Evolutionary conservation across 75 land plant genomes (phyloP).

Genomic region (Azolla pinnata): DNA sequence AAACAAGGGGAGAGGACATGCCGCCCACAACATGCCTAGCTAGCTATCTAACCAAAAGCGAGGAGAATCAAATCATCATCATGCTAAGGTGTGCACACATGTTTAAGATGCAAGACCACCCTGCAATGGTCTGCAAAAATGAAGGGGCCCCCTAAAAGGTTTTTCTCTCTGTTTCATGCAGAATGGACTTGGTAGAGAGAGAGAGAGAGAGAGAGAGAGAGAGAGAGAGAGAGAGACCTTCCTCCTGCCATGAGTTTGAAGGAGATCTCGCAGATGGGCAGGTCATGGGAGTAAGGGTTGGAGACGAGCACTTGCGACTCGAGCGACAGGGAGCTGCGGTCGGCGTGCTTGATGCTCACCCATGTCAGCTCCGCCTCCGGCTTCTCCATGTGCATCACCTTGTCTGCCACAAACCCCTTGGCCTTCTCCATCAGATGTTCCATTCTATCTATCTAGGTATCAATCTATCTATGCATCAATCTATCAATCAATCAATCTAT

Average conservation of each 20-base stretch:
- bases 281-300: constrained; percentile 62
- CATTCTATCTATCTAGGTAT: neutral
- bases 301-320: constrained; percentile 33
- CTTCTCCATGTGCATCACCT: constrained; percentile 52
- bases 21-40: too few relatives aligned
- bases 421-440: constrained; percentile 63
- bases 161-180: too few relatives aligned
- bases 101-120: too few relatives aligned
- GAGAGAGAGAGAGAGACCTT: too few relatives aligned
- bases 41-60: too few relatives aligned
- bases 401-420: constrained; percentile 53
- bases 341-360: constrained; percentile 45
- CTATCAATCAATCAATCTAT: neutral
- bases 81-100: too few relatives aligned
- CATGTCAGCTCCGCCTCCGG: constrained; percentile 53
- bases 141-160: too few relatives aligned
- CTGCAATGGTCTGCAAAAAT: too few relatives aligned
- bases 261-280: constrained; percentile 73
- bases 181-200: too few relatives aligned
- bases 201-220: too few relatives aligned
- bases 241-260: constrained; percentile 53
- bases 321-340: constrained; percentile 31
- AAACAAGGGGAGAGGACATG: too few relatives aligned
- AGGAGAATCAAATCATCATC: too few relatives aligned
- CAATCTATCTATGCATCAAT: neutral